Conservation (phyloP, 257 asterid species). For the Rauvolfia tetraphylla region DNA sequence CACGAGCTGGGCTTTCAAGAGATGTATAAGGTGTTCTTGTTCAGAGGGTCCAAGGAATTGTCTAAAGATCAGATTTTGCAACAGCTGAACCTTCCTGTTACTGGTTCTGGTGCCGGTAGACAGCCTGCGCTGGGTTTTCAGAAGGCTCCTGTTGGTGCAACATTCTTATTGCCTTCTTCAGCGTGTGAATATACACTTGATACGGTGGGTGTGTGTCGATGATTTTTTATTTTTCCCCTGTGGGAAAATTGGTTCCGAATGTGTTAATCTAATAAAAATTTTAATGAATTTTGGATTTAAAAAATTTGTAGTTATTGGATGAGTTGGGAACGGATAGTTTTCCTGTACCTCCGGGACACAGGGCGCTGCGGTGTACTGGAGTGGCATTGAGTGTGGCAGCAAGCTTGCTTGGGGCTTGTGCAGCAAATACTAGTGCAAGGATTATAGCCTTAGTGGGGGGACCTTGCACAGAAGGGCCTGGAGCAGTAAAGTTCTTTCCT, state of each 20-base stretch:
- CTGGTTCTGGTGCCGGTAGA: conserved; percentile 34
- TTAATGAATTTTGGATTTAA: not conserved
- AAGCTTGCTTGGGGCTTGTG: conserved; percentile 81
- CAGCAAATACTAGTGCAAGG: conserved; percentile 81
- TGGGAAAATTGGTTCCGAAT: not conserved
- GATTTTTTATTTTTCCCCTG: not conserved
- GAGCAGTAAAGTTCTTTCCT: conserved; percentile 63
- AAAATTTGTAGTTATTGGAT: conserved; percentile 71
- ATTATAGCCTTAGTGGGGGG: conserved; percentile 92
- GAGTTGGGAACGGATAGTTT: conserved; percentile 85
- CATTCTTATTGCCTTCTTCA: conserved; percentile 80
- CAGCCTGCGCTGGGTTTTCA: conserved; percentile 52
- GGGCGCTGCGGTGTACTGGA: conserved; percentile 88
- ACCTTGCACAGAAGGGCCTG: conserved; percentile 99
- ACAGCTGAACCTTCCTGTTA: conserved; percentile 63
- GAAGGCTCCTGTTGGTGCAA: conserved; percentile 55
- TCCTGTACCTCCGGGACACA: conserved; percentile 76
- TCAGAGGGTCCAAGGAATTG: conserved; percentile 80
- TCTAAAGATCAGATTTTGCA: conserved; percentile 88
- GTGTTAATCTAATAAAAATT: not conserved
- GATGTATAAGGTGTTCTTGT: conserved; percentile 78
- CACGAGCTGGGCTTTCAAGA: conserved; percentile 92
- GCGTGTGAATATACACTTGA: conserved; percentile 80
- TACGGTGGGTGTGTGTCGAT: conserved; percentile 39
- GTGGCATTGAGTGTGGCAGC: conserved; percentile 93